Conservation (phyloP, 2,329 filamentous ascomycete species). For the Alternaria gansuensis region DNA sequence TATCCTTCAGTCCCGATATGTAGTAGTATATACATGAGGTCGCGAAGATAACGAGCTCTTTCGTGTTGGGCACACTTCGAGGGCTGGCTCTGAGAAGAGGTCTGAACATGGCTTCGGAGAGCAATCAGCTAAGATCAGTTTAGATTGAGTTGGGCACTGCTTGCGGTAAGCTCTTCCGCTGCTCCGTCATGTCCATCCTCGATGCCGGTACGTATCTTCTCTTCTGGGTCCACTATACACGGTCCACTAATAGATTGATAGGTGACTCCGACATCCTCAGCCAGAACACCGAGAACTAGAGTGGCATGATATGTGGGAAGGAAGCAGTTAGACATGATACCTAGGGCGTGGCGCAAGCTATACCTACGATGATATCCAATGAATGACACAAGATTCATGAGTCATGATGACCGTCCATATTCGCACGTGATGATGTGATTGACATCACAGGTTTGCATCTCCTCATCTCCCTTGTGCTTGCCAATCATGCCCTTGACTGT, state of each 20-base stretch:
- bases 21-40: constrained; percentile 4
- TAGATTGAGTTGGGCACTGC: constrained; percentile 98
- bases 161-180: constrained; percentile 98
- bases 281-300: constrained; percentile 65
- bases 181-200: constrained; percentile 95
- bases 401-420: constrained; percentile 24
- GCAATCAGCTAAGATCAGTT: constrained; percentile 69
- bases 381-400: constrained; percentile 38
- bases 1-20: constrained; percentile 9
- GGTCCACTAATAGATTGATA: constrained; percentile 30
- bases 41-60: not conserved
- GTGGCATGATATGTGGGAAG: constrained; percentile 13
- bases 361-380: constrained; percentile 39
- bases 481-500: not conserved
- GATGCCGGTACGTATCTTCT: constrained; percentile 73
- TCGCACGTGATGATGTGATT: constrained; percentile 19
- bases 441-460: not conserved
- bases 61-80: constrained; percentile 47
- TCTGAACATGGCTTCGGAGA: constrained; percentile 85
- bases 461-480: not conserved
- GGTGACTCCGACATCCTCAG: constrained; percentile 91
- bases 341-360: constrained; percentile 31
- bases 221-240: not conserved
- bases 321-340: constrained; percentile 38
- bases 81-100: constrained; percentile 89